A percentile compares a stretch with the other conserved stretches of the same genome.
Conservation (phyloP, 306 rosid species). For the Lathyrus oleraceus region DNA sequence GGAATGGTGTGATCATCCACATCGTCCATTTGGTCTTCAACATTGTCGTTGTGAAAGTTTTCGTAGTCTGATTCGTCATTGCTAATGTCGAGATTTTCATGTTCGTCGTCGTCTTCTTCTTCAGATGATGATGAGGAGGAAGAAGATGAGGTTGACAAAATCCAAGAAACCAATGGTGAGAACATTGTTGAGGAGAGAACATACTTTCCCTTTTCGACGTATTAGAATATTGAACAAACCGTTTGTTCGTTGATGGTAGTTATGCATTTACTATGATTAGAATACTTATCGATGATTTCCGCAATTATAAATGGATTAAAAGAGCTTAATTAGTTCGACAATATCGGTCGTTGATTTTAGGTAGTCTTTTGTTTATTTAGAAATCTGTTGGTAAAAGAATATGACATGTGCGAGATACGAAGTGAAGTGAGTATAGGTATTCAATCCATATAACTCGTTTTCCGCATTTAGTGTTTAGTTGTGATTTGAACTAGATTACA, state of each 20-base stretch:
- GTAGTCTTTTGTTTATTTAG: background rate
- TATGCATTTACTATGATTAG: constrained; percentile 41
- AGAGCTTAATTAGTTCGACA: background rate
- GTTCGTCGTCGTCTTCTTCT: constrained; percentile 25
- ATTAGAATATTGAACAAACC: constrained; percentile 25
- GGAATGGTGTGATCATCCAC: constrained; percentile 29
- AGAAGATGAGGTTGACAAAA: constrained; percentile 32
- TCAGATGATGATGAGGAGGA: constrained; percentile 26
- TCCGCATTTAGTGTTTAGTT: too few species aligned
- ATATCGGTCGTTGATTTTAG: background rate
- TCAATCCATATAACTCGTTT: background rate
- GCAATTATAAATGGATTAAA: background rate
- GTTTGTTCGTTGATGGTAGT: constrained; percentile 28
- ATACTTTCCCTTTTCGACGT: background rate
- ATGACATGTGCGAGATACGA: background rate
- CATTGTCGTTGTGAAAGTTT: constrained; percentile 31
- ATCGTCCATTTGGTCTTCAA: constrained; percentile 7
- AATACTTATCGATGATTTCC: background rate
- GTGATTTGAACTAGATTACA: too few species aligned
- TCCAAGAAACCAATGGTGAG: constrained; percentile 48
- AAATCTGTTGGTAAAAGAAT: background rate
- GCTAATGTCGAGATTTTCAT: constrained; percentile 7
- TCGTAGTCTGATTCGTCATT: constrained; percentile 19
- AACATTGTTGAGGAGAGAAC: constrained; percentile 40
- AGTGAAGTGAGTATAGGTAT: too few species aligned